phyloP scores from a whole-genome alignment of 768 basidiomycete genomes.

The Amanita phalloides region DNA sequence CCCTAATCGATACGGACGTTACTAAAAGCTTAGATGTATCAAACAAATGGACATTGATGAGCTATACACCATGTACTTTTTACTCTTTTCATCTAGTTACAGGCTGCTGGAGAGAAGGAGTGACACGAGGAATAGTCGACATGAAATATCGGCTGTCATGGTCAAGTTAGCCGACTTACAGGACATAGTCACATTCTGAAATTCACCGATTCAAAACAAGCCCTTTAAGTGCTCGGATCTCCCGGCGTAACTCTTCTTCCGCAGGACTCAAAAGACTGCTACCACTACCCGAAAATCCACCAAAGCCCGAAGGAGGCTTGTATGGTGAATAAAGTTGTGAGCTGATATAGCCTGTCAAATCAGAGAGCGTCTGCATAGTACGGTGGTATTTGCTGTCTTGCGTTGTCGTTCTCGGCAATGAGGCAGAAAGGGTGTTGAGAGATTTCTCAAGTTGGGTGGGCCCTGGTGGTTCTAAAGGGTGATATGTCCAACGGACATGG shows the following conservation, averaged over 20 bases:
- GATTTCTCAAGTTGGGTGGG: slow-evolving; percentile 29
- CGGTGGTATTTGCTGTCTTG: slow-evolving; percentile 38
- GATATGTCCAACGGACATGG: slow-evolving; percentile 26
- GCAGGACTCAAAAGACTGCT: slow-evolving; percentile 22
- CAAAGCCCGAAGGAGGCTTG: slow-evolving; percentile 19
- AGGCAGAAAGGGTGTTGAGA: slow-evolving; percentile 21
- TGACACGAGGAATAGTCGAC: slow-evolving; percentile 18
- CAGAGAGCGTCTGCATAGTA: slow-evolving; percentile 53
- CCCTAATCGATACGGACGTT: slow-evolving; percentile 5
- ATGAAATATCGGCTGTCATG: slow-evolving; percentile 29
- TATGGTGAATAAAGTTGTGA: slow-evolving; percentile 57
- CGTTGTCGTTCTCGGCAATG: slow-evolving; percentile 24
- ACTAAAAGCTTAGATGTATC: background rate
- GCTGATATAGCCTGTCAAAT: slow-evolving; percentile 73
- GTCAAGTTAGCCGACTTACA: background rate
- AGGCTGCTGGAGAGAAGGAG: background rate
- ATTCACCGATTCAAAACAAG: slow-evolving; percentile 64
- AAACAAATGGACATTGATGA: too few relatives aligned
- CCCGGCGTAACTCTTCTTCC: slow-evolving; percentile 62
- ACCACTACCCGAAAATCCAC: slow-evolving; percentile 14
- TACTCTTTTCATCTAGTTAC: background rate
- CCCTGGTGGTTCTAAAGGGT: slow-evolving; percentile 18
- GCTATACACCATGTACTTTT: background rate
- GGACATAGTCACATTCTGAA: background rate
- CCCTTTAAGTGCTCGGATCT: slow-evolving; percentile 71